Conservation (phyloP, 352 stramenopile species). For the Pythium dissotocum region DNA sequence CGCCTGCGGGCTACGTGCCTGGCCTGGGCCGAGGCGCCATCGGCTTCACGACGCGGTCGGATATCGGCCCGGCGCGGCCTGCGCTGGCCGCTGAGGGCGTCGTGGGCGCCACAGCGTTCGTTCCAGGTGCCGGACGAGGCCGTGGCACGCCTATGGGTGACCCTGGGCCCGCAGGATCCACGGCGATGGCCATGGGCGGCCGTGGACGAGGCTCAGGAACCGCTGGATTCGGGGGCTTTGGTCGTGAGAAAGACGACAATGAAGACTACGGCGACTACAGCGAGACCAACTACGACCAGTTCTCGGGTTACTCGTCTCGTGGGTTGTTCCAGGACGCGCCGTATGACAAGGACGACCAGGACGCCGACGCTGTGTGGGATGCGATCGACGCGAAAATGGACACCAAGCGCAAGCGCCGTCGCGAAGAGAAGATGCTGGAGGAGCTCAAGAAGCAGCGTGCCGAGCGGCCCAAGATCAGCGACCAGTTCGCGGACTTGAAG, state of each 20-base stretch:
- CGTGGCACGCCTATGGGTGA: slow-evolving; percentile 49
- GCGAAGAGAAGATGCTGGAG: slow-evolving; percentile 82
- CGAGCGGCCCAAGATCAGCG: slow-evolving; percentile 93
- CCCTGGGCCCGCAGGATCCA: slow-evolving; percentile 12
- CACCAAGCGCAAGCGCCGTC: slow-evolving; percentile 82
- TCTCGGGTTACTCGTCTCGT: slow-evolving; percentile 83
- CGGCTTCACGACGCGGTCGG: slow-evolving; percentile 96
- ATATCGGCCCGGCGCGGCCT: slow-evolving; percentile 92
- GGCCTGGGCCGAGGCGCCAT: slow-evolving; percentile 94
- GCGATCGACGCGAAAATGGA: slow-evolving; percentile 96
- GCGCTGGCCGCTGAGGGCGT: slow-evolving; percentile 61
- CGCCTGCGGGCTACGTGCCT: slow-evolving; percentile 95
- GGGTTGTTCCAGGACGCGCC: slow-evolving; percentile 90
- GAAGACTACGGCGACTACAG: slow-evolving; percentile 89
- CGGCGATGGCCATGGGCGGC: slow-evolving; percentile 23
- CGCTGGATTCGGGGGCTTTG: slow-evolving; percentile 80
- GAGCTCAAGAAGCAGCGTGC: slow-evolving; percentile 86
- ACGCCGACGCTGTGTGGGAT: slow-evolving; percentile 96
- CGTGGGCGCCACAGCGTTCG: slow-evolving; percentile 59
- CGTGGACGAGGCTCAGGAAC: slow-evolving; percentile 77
- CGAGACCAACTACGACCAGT: slow-evolving; percentile 92
- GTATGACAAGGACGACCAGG: slow-evolving; percentile 96
- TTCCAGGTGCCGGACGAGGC: slow-evolving; percentile 88
- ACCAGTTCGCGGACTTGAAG: slow-evolving; percentile 99
- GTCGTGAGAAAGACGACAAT: slow-evolving; percentile 83